Evolutionary conservation across 1,284 basidiomycete species (phyloP), one percentile per base, ranked within the genome.

Genomic region (Austroboletus rostrupii): DNA sequence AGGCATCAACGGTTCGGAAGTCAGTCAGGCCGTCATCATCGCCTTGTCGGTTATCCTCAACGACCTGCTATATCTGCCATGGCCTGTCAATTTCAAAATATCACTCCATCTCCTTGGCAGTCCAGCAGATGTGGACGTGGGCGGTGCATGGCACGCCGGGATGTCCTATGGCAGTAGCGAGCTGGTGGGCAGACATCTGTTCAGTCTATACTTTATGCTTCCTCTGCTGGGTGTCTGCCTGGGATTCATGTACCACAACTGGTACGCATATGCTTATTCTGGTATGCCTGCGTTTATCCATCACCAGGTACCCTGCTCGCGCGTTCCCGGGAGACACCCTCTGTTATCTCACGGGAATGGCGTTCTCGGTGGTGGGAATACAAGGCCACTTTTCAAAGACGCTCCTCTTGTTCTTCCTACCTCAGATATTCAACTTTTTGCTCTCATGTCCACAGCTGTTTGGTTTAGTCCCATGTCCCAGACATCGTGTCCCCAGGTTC

Each of bases 331-430:
- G 97, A 3, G 97, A 99, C 66, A 99, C 97, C 1, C 81, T 98
- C 36, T 99, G 97, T 71, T 99, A 99, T 71, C 87, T 98, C 50
- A 87, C 94, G 0, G 97, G 94, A 52, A 97, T 97, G 94, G 92
- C 94, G 0, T 97, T 97, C 64, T 87, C 95, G 0, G 93, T 95
- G 14, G 93, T 96, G 31, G 93, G 92, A 11, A 96, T 97, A 54
- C 90, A 96, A 62, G 94, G 91, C 0, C 97, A 99, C 69, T 98
- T 97, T 68, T 92, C 91, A 49, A 99, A 99, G 72, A 99, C 96
- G 0, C 74, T 99, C 5, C 77, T 98, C 45, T 75, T 99, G 26
- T 98, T 99, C 77, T 99, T 99, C 75, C 77, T 97, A 31, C 97
- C 97, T 5, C 97, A 99, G 66, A 89, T 97, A 55, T 92, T 98